Conservation (phyloP, 1,284 basidiomycete genomes). For the Cerioporus squamosus region DNA sequence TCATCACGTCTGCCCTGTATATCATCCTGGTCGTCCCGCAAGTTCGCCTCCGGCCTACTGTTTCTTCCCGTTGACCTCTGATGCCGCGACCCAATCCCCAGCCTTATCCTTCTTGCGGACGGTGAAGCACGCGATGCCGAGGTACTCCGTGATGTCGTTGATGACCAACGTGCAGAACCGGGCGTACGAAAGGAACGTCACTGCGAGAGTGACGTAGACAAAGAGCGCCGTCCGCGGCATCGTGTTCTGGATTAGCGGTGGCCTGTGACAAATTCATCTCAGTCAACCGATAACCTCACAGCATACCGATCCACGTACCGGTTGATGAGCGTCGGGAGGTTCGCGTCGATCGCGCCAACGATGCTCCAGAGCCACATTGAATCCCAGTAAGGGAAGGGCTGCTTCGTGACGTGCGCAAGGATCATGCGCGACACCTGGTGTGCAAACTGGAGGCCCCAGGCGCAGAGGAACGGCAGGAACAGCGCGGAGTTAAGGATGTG, state of each 20-base stretch:
- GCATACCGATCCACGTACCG: constrained; percentile 49
- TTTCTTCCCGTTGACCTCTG: constrained; percentile 33
- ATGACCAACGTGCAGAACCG: constrained; percentile 86
- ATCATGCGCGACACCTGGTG: constrained; percentile 93
- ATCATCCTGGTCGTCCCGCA: not conserved
- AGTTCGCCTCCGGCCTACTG: not conserved
- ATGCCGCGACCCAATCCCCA: constrained; percentile 69
- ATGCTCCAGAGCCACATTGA: constrained; percentile 85
- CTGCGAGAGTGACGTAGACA: constrained; percentile 68
- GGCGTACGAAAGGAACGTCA: constrained; percentile 75
- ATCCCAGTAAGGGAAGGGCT: constrained; percentile 88
- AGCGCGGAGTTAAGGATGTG: constrained; percentile 65
- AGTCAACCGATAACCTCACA: not conserved
- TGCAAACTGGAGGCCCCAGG: constrained; percentile 89
- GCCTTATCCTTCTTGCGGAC: constrained; percentile 80
- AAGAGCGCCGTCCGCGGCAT: constrained; percentile 63
- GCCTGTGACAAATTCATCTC: constrained; percentile 38
- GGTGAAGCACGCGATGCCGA: constrained; percentile 91
- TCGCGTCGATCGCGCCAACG: constrained; percentile 84
- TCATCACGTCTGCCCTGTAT: constrained; percentile 1
- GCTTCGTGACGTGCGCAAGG: constrained; percentile 88
- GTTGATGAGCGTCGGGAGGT: constrained; percentile 69
- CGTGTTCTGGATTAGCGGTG: constrained; percentile 72
- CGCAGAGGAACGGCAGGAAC: constrained; percentile 87
- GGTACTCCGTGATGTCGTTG: constrained; percentile 83